phyloP scores from a whole-genome alignment of 192 early-diverging fungal genomes.

The Dissophora ornata region DNA sequence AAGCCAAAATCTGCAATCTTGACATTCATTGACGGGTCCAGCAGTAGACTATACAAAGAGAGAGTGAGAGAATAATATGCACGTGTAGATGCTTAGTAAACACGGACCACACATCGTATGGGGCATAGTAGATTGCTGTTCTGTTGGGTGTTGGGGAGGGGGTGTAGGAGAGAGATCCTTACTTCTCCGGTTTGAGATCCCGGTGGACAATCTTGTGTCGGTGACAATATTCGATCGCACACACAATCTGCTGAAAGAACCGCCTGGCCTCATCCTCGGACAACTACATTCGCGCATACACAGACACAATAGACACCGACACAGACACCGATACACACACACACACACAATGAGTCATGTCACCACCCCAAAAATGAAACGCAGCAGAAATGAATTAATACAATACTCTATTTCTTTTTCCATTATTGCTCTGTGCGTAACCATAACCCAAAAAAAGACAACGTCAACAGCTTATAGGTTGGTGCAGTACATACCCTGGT shows the following conservation, averaged over 20 bases:
- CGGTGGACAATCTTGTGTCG: conserved; percentile 88
- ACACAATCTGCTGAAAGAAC: conserved; percentile 98
- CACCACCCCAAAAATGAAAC: neutral
- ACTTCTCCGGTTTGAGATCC: conserved; percentile 89
- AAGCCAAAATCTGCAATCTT: conserved; percentile 99
- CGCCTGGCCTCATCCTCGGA: conserved; percentile 84
- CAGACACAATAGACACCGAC: no score
- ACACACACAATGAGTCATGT: neutral
- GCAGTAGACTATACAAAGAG: conserved; percentile 68
- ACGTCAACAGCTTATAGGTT: no score
- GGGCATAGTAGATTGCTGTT: no score
- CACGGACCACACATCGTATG: no score
- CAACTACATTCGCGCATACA: no score
- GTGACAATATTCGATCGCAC: conserved; percentile 95
- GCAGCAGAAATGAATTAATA: no score
- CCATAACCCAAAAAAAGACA: no score
- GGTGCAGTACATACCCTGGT: conserved; percentile 59
- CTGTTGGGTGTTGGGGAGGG: no score
- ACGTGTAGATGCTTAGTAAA: no score
- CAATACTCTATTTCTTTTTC: no score
- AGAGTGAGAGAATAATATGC: neutral
- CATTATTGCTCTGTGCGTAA: no score
- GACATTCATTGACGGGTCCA: conserved; percentile 92
- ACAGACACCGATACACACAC: no score
- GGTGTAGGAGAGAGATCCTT: conserved; percentile 1